These are phyloP conservation scores for Ceratocystis diversiconidia DNA, from an alignment of 2,329 filamentous ascomycete genomes.

Conservation along the genomic window DNA sequence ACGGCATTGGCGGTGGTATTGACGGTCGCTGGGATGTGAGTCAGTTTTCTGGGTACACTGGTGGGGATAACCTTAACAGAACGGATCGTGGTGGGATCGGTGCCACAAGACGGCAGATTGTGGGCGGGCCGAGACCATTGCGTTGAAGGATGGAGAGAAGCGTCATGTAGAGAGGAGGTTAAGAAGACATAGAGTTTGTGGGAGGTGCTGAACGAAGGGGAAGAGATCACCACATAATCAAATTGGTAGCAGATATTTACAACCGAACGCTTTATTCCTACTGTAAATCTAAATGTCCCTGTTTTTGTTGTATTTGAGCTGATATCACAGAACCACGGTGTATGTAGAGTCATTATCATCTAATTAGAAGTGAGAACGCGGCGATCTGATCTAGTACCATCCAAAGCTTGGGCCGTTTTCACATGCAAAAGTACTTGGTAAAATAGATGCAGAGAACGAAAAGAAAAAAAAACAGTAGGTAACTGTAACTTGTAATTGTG, in stretches of 20 bases:
- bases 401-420: background rate
- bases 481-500: background rate
- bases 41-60: conserved; percentile 61
- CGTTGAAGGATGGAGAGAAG: background rate
- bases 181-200: background rate
- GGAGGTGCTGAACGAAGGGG: background rate
- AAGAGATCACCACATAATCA: background rate
- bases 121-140: conserved; percentile 52
- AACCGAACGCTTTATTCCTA: background rate
- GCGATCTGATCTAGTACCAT: too few species aligned
- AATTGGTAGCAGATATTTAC: background rate
- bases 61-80: conserved; percentile 60
- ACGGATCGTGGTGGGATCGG: conserved; percentile 48
- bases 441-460: background rate
- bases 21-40: conserved; percentile 61
- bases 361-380: too few species aligned
- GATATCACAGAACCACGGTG: too few species aligned
- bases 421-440: background rate
- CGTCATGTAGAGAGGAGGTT: conserved; percentile 29
- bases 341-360: too few species aligned
- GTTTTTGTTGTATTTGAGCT: background rate
- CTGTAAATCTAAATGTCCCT: background rate
- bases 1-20: conserved; percentile 52
- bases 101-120: conserved; percentile 59
- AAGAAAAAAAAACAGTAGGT: background rate